These are phyloP conservation scores for Neurospora sp. DNA, from an alignment of 495 filamentous ascomycete genomes.

Conservation along the genomic window DNA sequence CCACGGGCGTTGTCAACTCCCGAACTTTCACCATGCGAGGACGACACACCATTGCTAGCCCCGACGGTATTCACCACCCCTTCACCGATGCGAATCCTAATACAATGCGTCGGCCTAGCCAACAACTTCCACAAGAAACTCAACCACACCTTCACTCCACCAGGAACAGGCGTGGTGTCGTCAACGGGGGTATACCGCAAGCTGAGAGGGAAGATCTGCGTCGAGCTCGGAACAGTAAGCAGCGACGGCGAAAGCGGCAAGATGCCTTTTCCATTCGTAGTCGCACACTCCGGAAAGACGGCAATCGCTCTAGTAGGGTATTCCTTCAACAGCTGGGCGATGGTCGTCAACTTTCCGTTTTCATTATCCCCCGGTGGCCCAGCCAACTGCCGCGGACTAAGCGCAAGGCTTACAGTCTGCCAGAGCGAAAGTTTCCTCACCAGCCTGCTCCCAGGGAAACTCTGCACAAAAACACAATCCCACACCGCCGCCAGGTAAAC, in stretches of 20 bases:
- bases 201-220: slow-evolving; percentile 79
- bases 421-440: slow-evolving; percentile 54
- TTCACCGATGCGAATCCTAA: slow-evolving; percentile 82
- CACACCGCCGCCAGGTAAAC: slow-evolving; percentile 96
- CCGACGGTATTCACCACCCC: slow-evolving; percentile 37
- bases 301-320: slow-evolving; percentile 69
- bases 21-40: slow-evolving; percentile 6
- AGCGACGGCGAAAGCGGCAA: slow-evolving; percentile 70
- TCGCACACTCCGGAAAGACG: slow-evolving; percentile 86
- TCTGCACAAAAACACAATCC: slow-evolving; percentile 83
- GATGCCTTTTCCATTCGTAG: slow-evolving; percentile 89
- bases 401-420: slow-evolving; percentile 60
- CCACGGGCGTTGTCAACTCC: slow-evolving; percentile 28
- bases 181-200: slow-evolving; percentile 81
- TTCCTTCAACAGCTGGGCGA: slow-evolving; percentile 50
- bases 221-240: slow-evolving; percentile 48
- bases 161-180: slow-evolving; percentile 81
- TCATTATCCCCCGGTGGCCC: slow-evolving; percentile 34
- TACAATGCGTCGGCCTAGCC: slow-evolving; percentile 76
- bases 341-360: slow-evolving; percentile 40
- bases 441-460: slow-evolving; percentile 38
- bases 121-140: slow-evolving; percentile 77
- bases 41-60: slow-evolving; percentile 15
- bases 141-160: slow-evolving; percentile 34
- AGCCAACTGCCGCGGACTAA: slow-evolving; percentile 45